Conservation (phyloP, 768 basidiomycete species). For the Pilatotrama ljubarskyi region DNA sequence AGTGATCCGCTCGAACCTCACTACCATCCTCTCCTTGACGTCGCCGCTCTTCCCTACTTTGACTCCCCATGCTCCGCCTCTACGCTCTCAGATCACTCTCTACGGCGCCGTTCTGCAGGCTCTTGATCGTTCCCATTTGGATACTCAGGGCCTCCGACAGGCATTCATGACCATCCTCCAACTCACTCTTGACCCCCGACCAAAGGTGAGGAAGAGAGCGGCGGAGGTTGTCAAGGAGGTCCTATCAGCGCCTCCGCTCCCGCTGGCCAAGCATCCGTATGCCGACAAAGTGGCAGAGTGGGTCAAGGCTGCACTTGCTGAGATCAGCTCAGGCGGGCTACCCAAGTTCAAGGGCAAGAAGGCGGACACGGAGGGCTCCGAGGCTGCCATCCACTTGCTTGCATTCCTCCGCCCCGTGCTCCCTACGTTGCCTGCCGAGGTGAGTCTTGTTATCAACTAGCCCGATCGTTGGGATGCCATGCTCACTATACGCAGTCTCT, state of each 20-base stretch:
- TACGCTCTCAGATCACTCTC: conserved; percentile 84
- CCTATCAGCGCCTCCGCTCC: conserved; percentile 73
- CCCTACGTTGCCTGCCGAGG: conserved; percentile 61
- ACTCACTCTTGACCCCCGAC: conserved; percentile 81
- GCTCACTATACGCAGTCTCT: conserved; percentile 55
- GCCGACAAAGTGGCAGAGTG: conserved; percentile 79
- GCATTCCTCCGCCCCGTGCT: conserved; percentile 68
- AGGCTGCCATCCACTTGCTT: conserved; percentile 77
- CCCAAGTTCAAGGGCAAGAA: conserved; percentile 60
- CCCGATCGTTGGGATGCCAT: not conserved
- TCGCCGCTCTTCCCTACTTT: conserved; percentile 77
- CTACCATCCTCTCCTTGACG: conserved; percentile 69
- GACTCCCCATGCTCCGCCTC: conserved; percentile 64
- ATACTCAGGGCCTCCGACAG: conserved; percentile 68
- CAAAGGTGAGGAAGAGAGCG: conserved; percentile 92
- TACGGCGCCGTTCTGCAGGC: conserved; percentile 67
- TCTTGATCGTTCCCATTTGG: conserved; percentile 73
- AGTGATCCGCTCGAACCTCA: conserved; percentile 78
- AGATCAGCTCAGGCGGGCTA: conserved; percentile 62
- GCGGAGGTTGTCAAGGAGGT: conserved; percentile 83
- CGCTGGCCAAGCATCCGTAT: conserved; percentile 82
- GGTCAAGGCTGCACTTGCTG: conserved; percentile 64
- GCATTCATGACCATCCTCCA: conserved; percentile 84
- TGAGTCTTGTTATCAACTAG: conserved; percentile 43
- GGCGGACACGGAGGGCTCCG: conserved; percentile 56